A percentile compares a stretch with the other conserved stretches of the same genome.
Conservation (phyloP, 495 filamentous ascomycete species). For the Aspergillus sclerotioniger region DNA sequence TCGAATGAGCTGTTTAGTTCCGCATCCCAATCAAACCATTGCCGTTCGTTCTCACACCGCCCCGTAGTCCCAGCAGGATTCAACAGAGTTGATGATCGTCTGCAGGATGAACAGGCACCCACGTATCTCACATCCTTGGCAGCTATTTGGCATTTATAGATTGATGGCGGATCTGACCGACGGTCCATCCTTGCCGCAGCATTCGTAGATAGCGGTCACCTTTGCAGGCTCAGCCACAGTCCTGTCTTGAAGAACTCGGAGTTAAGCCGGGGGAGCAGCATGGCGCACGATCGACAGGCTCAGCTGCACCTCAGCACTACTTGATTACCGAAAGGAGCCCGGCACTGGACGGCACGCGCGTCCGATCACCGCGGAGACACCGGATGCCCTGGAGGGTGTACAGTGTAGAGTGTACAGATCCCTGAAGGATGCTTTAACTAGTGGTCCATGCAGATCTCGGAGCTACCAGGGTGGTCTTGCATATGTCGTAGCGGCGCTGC, state of each 20-base stretch:
- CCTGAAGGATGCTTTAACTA: not conserved
- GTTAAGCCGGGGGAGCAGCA: not conserved
- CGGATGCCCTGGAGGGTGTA: too few species aligned
- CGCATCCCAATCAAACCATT: slow-evolving; percentile 15
- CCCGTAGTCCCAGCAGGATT: not conserved
- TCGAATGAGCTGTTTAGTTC: slow-evolving; percentile 10
- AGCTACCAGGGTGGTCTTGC: not conserved
- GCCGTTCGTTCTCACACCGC: slow-evolving; percentile 13
- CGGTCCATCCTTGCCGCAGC: not conserved
- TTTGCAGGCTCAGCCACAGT: not conserved
- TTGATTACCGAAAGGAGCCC: not conserved
- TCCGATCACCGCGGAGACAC: too few species aligned
- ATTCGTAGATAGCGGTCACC: not conserved
- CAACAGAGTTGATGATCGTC: not conserved
- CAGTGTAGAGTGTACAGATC: not conserved
- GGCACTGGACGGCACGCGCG: not conserved
- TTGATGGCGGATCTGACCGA: not conserved
- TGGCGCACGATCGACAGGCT: not conserved
- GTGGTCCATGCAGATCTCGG: not conserved
- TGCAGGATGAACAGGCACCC: slow-evolving; percentile 3
- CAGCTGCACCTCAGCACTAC: not conserved
- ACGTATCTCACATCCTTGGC: not conserved
- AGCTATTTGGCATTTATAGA: not conserved
- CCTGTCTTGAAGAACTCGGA: not conserved
- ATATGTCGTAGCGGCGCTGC: slow-evolving; percentile 11